Evolutionary conservation across 306 rosid species (phyloP), one percentile per base, ranked within the genome.

Genomic region (Canavalia ensiformis): DNA sequence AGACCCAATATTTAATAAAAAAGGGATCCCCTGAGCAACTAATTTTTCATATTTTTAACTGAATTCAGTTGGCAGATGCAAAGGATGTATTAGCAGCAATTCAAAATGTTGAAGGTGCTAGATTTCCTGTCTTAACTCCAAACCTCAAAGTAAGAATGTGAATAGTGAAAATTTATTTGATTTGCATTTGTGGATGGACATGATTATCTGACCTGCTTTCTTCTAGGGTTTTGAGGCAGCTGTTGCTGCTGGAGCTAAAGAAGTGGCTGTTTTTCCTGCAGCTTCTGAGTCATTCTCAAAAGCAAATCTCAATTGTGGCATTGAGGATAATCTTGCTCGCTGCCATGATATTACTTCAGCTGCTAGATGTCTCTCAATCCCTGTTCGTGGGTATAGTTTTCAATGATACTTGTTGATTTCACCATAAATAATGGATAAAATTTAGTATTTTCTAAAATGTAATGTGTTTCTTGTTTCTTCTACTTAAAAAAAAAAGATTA

Each of bases 241-340:
- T 73, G 84, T 92, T 71, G 87, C 91, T 75, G 91, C 99, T 79
- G 97, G 99, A 80, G 97, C 99, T 45, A 95, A 89, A 84, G 94
- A 92, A 86, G 97, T 95, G 41, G 97, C 97, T 63, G 89, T 95
- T 68, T 92, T 95, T 86, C 92, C 97, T 18, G 88, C 97, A 7
- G 99, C 99, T 68, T 95, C 99, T 6, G 97, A 95, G 71, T 93
- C 95, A 35, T 92, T 95, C 83, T 95, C 97, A 12, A 91, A 89
- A 72, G 85, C 94, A 76, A 95, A 92, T 84, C 87, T 95, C 71
- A 95, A 95, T 72, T 83, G 93, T 85, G 90, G 91, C 83, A 91
- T 95, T 46, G 87, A 93, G 81, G 99, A 91, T 67, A 95, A 92
- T 80, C 94, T 92, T 29, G 60, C 64, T 57, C 93, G 94, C 42